Conservation (phyloP, 2,329 filamentous ascomycete genomes). For the Fusarium odoratissimum region DNA sequence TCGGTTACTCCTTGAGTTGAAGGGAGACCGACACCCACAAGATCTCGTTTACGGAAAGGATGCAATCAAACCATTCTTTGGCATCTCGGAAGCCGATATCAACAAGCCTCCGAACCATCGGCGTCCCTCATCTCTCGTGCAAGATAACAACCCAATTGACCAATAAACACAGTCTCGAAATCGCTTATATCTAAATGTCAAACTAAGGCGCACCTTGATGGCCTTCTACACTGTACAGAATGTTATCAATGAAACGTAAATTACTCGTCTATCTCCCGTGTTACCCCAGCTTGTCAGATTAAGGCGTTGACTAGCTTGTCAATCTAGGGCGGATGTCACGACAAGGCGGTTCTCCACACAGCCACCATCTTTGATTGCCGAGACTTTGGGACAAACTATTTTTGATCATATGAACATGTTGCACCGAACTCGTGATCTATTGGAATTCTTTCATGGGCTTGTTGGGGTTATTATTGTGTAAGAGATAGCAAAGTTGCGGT, state of each 20-base stretch:
- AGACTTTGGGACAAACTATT: not conserved
- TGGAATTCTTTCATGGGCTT: not conserved
- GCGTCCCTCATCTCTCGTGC: not conserved
- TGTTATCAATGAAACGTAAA: not conserved
- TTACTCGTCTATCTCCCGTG: constrained; percentile 1
- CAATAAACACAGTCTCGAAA: not conserved
- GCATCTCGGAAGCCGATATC: not conserved
- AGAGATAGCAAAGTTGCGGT: not conserved
- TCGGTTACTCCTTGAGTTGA: rapidly evolving
- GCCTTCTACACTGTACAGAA: not conserved
- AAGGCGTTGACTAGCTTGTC: constrained; percentile 37
- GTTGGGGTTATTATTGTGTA: not conserved
- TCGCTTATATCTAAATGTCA: not conserved
- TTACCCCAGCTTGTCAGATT: constrained; percentile 32
- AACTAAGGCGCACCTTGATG: constrained; percentile 10
- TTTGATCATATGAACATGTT: constrained; percentile 14
- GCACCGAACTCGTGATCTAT: constrained; percentile 4
- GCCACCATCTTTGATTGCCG: constrained; percentile 7
- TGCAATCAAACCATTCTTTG: not conserved
- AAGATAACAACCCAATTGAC: constrained; percentile 6
- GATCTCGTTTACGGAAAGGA: not conserved
- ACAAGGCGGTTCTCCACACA: constrained; percentile 37
- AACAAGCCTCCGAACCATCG: not conserved
- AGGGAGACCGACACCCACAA: not conserved
- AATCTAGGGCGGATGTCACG: constrained; percentile 36